Percentiles rank a stretch among this genome's conserved stretches.
Evolutionary conservation across 495 filamentous ascomycete genomes (phyloP).

Genomic region (Penicillium cinerascens): DNA sequence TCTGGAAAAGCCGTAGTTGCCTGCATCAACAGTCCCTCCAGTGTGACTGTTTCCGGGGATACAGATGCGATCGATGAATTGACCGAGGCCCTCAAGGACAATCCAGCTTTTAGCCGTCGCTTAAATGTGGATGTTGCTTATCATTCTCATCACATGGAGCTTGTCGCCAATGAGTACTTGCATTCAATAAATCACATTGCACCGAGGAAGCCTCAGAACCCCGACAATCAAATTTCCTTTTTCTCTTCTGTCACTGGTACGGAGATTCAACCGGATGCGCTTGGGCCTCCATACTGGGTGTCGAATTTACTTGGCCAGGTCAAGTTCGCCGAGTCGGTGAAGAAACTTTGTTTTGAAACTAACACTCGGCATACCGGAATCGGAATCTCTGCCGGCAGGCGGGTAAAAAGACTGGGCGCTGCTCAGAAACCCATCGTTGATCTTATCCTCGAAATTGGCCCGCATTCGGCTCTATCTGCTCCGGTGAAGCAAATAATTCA

Average conservation of each 20-base stretch:
- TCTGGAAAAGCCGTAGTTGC: conserved; percentile 32
- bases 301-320: conserved; percentile 38
- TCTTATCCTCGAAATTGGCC: conserved; percentile 50
- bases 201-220: not conserved
- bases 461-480: conserved; percentile 42
- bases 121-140: conserved; percentile 56
- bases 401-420: not conserved
- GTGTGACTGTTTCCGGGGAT: conserved; percentile 38
- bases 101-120: conserved; percentile 1
- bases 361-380: not conserved
- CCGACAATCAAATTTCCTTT: not conserved
- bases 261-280: conserved; percentile 6
- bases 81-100: not conserved
- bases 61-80: conserved; percentile 33
- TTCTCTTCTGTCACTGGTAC: conserved; percentile 42
- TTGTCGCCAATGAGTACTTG: conserved; percentile 21
- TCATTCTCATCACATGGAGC: conserved; percentile 61
- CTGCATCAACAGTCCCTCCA: conserved; percentile 46
- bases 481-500: conserved; percentile 30
- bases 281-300: conserved; percentile 38
- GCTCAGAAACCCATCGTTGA: conserved; percentile 25
- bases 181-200: conserved; percentile 14
- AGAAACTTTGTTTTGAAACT: conserved; percentile 19
- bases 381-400: not conserved
- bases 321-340: conserved; percentile 33